These are phyloP conservation scores for Aurinia saxatilis DNA, from an alignment of 345 rosid genomes.

Conservation along the genomic window DNA sequence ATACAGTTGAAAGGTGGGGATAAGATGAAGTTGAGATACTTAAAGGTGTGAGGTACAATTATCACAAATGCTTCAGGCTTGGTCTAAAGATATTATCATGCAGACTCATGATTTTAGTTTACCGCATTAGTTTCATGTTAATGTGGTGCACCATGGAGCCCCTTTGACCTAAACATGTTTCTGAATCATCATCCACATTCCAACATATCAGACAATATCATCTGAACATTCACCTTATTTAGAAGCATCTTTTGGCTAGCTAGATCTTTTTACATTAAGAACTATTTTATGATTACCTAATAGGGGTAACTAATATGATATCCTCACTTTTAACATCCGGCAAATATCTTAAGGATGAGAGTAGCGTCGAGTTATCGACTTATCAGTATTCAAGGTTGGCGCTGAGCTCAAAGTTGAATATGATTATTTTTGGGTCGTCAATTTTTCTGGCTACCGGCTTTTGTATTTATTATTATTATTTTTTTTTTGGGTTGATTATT, in stretches of 20 bases:
- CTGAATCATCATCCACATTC: conserved; percentile 24
- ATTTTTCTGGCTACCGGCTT: too few relatives aligned
- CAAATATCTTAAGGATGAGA: too few relatives aligned
- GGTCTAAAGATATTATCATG: conserved; percentile 29
- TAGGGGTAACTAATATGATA: too few relatives aligned
- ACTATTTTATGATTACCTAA: too few relatives aligned
- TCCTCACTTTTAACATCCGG: too few relatives aligned
- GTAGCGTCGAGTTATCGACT: too few relatives aligned
- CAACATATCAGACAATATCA: conserved; percentile 23
- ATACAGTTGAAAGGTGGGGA: background rate
- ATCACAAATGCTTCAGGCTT: conserved; percentile 30
- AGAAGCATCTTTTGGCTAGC: background rate
- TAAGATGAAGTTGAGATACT: conserved; percentile 1
- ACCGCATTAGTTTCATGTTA: conserved; percentile 25
- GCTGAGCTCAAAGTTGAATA: too few relatives aligned
- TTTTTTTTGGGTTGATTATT: too few relatives aligned
- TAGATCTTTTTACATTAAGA: background rate
- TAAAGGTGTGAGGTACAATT: conserved; percentile 21
- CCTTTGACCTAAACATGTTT: conserved; percentile 26
- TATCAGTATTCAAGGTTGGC: too few relatives aligned
- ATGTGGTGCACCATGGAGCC: conserved; percentile 30
- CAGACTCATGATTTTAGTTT: conserved; percentile 27
- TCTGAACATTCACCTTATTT: conserved; percentile 5
- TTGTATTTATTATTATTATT: too few relatives aligned
- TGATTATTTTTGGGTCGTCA: too few relatives aligned